A percentile compares a stretch with the other conserved stretches of the same genome.
Conservation (phyloP, 1,284 basidiomycete genomes). For the Papiliotrema flavescens region DNA sequence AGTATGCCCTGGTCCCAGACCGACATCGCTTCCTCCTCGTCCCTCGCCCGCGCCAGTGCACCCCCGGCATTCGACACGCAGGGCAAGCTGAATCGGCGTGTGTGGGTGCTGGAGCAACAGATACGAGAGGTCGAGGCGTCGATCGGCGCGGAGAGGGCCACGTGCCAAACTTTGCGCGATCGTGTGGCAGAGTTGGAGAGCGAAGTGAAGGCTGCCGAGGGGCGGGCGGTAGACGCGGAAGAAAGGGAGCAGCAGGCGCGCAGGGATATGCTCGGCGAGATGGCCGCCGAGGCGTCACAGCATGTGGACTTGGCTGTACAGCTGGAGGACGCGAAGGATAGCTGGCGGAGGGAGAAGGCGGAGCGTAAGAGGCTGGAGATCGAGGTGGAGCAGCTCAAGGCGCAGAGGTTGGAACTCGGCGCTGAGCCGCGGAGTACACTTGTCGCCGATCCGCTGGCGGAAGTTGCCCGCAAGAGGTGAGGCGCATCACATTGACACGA, state of each 20-base stretch:
- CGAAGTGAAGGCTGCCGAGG: constrained; percentile 1
- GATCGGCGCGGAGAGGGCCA: constrained; percentile 17
- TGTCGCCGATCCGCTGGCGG: not conserved
- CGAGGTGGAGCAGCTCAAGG: not conserved
- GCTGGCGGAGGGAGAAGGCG: not conserved
- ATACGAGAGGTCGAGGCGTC: constrained; percentile 8
- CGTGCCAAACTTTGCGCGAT: constrained; percentile 21
- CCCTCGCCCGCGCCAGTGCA: not conserved
- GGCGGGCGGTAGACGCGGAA: not conserved
- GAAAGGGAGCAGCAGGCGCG: not conserved
- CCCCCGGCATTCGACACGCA: constrained; percentile 9
- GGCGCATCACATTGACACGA: not conserved
- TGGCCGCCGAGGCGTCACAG: not conserved
- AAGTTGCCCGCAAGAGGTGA: not conserved
- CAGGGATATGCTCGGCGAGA: not conserved
- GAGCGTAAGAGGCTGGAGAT: not conserved
- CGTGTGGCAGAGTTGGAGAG: constrained; percentile 16
- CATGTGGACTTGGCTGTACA: not conserved
- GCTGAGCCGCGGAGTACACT: not conserved
- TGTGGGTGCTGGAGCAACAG: constrained; percentile 26
- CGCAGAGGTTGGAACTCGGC: constrained; percentile 1
- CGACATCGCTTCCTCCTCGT: not conserved
- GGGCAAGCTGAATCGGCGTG: constrained; percentile 21
- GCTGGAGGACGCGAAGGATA: not conserved
- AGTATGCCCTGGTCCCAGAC: not conserved